phyloP scores from a whole-genome alignment of 176 grass and related monocot genomes.

The Eleusine coracana region DNA sequence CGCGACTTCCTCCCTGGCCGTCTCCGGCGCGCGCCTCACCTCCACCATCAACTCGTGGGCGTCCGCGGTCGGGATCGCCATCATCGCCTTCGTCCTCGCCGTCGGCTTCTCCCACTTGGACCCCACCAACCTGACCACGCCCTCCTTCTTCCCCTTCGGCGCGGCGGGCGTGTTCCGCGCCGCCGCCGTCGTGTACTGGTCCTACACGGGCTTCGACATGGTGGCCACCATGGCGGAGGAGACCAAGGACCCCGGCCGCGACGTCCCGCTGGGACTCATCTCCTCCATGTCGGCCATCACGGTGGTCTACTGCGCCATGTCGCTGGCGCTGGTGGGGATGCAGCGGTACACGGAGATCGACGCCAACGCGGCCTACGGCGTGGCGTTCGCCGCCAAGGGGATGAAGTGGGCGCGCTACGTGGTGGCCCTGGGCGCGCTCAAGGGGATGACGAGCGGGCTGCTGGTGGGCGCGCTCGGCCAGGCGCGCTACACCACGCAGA shows the following conservation, averaged over 20 bases:
- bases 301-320: conserved; percentile 57
- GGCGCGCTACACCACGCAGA: conserved; percentile 64
- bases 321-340: conserved; percentile 53
- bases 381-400: conserved; percentile 43
- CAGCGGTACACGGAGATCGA: conserved; percentile 53
- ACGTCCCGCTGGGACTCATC: conserved; percentile 60
- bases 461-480: conserved; percentile 62
- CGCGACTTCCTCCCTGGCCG: conserved; percentile 44
- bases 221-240: conserved; percentile 75
- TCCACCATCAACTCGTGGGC: conserved; percentile 48
- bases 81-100: conserved; percentile 52
- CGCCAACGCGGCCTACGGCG: conserved; percentile 53
- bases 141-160: conserved; percentile 58
- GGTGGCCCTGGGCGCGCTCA: conserved; percentile 60
- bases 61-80: conserved; percentile 42
- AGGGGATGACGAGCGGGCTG: conserved; percentile 62
- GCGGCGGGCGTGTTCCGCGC: conserved; percentile 58
- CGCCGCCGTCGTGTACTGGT: conserved; percentile 57
- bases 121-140: conserved; percentile 28
- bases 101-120: conserved; percentile 52
- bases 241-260: conserved; percentile 55
- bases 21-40: conserved; percentile 38
- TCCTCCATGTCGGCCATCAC: conserved; percentile 58
- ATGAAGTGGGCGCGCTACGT: conserved; percentile 58
- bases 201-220: conserved; percentile 71